phyloP scores from a whole-genome alignment of 441 rosid genomes.

The Manihot esculenta region DNA sequence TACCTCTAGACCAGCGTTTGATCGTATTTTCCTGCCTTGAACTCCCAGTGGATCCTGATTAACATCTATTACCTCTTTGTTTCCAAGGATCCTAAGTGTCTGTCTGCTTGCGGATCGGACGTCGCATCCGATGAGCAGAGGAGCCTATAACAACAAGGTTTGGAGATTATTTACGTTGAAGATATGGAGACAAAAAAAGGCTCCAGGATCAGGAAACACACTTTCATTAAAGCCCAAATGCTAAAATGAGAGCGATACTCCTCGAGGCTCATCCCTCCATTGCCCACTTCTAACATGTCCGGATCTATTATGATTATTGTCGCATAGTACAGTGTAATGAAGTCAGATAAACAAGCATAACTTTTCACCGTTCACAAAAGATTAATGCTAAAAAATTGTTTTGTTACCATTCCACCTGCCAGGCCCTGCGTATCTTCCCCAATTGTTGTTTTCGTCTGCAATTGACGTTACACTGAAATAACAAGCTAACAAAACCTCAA shows the following conservation, averaged over 20 bases:
- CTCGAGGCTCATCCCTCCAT: constrained; percentile 56
- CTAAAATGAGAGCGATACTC: constrained; percentile 61
- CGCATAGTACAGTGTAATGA: no score
- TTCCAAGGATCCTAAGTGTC: constrained; percentile 37
- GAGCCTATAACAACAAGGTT: constrained; percentile 37
- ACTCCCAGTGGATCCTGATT: constrained; percentile 57
- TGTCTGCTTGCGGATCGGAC: constrained; percentile 34
- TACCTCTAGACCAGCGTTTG: constrained; percentile 50
- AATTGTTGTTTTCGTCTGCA: constrained; percentile 51
- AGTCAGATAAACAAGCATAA: no score
- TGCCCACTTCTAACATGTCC: constrained; percentile 67
- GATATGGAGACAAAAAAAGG: neutral
- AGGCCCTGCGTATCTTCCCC: constrained; percentile 59
- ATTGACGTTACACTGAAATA: constrained; percentile 39
- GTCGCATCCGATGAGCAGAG: constrained; percentile 53
- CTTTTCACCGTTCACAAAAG: neutral
- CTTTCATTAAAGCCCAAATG: constrained; percentile 59
- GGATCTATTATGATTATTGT: constrained; percentile 39
- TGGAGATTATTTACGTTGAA: neutral
- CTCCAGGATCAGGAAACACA: constrained; percentile 3
- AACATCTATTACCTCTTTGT: constrained; percentile 49
- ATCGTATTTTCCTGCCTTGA: constrained; percentile 53
- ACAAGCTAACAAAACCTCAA: constrained; percentile 19
- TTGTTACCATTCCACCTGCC: constrained; percentile 63
- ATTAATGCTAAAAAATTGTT: constrained; percentile 13